Evolutionary conservation across 371 early-diverging fungal species (phyloP).

Genomic region (Smittium mucronatum): DNA sequence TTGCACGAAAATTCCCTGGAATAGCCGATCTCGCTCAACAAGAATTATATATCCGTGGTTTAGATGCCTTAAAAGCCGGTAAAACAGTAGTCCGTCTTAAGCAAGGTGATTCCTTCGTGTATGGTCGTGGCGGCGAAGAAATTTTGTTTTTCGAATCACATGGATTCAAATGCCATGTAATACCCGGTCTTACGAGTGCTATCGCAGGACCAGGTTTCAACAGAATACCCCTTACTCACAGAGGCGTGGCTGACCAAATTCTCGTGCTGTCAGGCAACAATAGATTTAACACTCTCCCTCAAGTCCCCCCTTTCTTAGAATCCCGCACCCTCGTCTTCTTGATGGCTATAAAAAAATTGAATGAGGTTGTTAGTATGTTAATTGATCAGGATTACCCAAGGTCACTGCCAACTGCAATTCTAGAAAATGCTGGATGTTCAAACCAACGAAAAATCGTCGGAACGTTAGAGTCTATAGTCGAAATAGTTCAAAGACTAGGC

Average conservation of each 20-base stretch:
- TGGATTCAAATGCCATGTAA: constrained; percentile 50
- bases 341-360: constrained; percentile 67
- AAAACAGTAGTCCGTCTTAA: constrained; percentile 71
- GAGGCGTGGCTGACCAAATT: constrained; percentile 74
- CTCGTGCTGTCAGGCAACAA: constrained; percentile 66
- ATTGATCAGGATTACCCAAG: constrained; percentile 35
- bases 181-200: constrained; percentile 71
- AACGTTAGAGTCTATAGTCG: constrained; percentile 40
- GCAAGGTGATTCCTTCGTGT: constrained; percentile 81
- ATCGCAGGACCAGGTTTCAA: constrained; percentile 58
- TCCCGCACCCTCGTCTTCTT: constrained; percentile 64
- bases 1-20: constrained; percentile 62
- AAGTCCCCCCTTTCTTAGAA: constrained; percentile 45
- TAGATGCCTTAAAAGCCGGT: constrained; percentile 50
- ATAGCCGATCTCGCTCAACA: constrained; percentile 62
- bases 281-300: constrained; percentile 57
- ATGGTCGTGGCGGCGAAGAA: constrained; percentile 89
- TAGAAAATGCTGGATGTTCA: constrained; percentile 58
- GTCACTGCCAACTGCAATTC: constrained; percentile 53
- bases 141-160: constrained; percentile 51
- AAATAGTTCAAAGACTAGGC: constrained; percentile 48
- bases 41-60: constrained; percentile 56
- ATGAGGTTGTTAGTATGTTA: constrained; percentile 43
- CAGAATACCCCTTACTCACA: constrained; percentile 61
- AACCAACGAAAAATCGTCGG: constrained; percentile 56